phyloP scores from a whole-genome alignment of 2,329 filamentous ascomycete genomes.

The Cladosporium sp. region DNA sequence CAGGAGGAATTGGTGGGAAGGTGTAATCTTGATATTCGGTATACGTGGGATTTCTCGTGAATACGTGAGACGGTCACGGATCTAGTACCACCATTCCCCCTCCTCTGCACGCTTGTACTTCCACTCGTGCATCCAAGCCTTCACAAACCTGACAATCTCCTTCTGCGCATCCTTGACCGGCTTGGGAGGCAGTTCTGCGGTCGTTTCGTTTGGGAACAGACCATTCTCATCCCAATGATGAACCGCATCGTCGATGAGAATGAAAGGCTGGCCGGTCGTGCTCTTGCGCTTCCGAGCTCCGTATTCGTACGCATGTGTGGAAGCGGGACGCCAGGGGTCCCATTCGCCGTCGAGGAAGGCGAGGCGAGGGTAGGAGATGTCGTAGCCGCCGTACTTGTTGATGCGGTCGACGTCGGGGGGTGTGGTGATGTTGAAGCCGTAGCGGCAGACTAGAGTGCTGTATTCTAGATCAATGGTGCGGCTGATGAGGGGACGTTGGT shows the following conservation, averaged over 20 bases:
- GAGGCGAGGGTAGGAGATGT: constrained; percentile 66
- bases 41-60: no score
- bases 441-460: constrained; percentile 56
- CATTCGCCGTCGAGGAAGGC: constrained; percentile 72
- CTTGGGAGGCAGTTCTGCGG: constrained; percentile 51
- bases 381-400: constrained; percentile 71
- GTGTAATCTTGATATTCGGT: no score
- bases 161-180: constrained; percentile 56
- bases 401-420: constrained; percentile 60
- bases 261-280: constrained; percentile 62
- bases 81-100: constrained; percentile 10
- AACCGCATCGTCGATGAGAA: constrained; percentile 68
- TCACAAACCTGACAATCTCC: constrained; percentile 57
- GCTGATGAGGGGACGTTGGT: constrained; percentile 65
- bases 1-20: no score
- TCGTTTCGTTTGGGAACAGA: constrained; percentile 59
- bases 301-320: constrained; percentile 59
- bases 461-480: constrained; percentile 63
- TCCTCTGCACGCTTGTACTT: constrained; percentile 15
- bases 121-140: constrained; percentile 64
- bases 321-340: constrained; percentile 75
- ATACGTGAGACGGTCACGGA: no score
- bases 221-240: constrained; percentile 53
- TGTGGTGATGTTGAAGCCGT: constrained; percentile 64
- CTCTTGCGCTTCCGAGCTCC: constrained; percentile 51